A percentile compares a stretch with the other conserved stretches of the same genome.
These are phyloP conservation scores for Forsythia suspensa DNA, from an alignment of 257 asterid species.

Conservation along the genomic window DNA sequence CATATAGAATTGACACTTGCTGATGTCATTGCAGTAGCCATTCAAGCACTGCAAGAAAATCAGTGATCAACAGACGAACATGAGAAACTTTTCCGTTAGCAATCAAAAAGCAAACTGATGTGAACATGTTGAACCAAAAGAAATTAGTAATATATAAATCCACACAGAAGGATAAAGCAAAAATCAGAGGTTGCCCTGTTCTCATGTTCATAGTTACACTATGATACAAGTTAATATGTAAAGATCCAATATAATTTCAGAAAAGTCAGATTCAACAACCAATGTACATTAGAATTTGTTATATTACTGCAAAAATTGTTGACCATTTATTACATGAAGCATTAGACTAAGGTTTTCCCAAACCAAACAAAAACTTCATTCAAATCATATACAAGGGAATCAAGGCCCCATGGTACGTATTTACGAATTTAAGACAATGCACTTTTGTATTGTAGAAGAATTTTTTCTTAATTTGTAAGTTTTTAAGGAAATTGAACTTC, in stretches of 20 bases:
- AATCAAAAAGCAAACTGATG: neutral
- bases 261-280: neutral
- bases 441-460: neutral
- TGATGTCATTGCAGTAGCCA: constrained; percentile 60
- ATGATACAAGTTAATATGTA: neutral
- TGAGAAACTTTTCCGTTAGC: neutral
- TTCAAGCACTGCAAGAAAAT: constrained; percentile 60
- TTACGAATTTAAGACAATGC: no score
- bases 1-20: constrained; percentile 88
- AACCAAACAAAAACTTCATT: no score
- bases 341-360: no score
- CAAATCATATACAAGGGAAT: no score
- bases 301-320: no score
- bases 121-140: no score
- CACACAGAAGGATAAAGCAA: neutral
- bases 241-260: no score
- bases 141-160: no score
- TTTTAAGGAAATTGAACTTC: neutral
- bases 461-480: neutral
- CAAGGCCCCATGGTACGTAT: no score
- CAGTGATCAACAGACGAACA: neutral
- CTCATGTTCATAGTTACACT: neutral
- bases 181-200: neutral
- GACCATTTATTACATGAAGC: no score
- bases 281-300: neutral